phyloP scores from a whole-genome alignment of 805 yeast species.

The Candida anglica region DNA sequence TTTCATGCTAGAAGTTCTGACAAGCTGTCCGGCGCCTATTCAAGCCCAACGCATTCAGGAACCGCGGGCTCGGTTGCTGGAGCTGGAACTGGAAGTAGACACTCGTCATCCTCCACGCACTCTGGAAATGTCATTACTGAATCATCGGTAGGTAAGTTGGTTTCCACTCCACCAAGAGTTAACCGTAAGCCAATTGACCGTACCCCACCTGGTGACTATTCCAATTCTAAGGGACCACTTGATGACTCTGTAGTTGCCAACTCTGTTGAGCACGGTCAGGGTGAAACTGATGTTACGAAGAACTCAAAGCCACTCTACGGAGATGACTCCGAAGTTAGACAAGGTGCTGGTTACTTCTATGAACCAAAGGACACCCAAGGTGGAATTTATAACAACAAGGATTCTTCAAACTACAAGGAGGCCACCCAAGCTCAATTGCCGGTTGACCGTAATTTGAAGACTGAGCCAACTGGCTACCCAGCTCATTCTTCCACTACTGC shows the following conservation, averaged over 20 bases:
- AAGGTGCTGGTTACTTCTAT: constrained; percentile 29
- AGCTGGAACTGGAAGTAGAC: background rate
- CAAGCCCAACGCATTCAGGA: background rate
- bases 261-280: constrained; percentile 1
- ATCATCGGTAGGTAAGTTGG: constrained; percentile 21
- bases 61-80: constrained; percentile 2
- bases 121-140: constrained; percentile 5
- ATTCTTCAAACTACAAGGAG: constrained; percentile 12
- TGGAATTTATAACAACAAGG: constrained; percentile 16
- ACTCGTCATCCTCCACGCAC: background rate
- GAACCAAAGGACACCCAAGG: constrained; percentile 37
- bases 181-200: constrained; percentile 24
- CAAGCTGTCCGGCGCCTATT: constrained; percentile 8
- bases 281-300: constrained; percentile 1
- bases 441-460: constrained; percentile 15
- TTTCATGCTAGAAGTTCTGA: too few species aligned
- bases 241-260: constrained; percentile 15
- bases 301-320: constrained; percentile 25
- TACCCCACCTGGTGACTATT: constrained; percentile 27
- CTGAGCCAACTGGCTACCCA: constrained; percentile 18
- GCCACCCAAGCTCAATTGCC: constrained; percentile 19
- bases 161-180: constrained; percentile 26
- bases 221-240: constrained; percentile 29
- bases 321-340: constrained; percentile 21
- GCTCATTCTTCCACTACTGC: constrained; percentile 3